Percentiles rank a stretch among this genome's conserved stretches.
phyloP scores from a whole-genome alignment of 257 asterid species.

The Lycium ferocissimum region DNA sequence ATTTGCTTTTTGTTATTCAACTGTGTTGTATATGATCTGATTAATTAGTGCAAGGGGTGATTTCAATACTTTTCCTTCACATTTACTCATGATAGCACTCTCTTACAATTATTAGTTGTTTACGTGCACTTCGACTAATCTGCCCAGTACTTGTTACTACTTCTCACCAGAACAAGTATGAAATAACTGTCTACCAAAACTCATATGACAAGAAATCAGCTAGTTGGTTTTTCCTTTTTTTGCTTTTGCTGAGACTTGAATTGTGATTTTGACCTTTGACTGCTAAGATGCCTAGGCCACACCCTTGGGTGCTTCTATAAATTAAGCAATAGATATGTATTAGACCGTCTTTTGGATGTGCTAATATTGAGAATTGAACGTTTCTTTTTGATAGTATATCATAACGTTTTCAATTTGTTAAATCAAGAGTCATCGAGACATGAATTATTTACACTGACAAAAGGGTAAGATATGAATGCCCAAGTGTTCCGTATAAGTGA shows the following conservation, averaged over 20 bases:
- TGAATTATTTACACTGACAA: no score
- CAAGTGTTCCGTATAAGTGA: no score
- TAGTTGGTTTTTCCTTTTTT: no score
- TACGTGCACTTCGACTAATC: background rate
- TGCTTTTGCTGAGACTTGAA: background rate
- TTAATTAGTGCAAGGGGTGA: background rate
- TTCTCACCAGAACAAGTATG: background rate
- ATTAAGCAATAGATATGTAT: no score
- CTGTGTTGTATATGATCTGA: background rate
- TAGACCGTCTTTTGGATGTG: background rate
- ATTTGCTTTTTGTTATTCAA: background rate
- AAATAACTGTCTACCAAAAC: background rate
- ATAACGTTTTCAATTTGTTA: no score
- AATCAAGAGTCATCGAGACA: no score
- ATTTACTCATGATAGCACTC: background rate
- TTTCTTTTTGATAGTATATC: no score
- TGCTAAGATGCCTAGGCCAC: background rate
- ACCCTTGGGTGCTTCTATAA: background rate
- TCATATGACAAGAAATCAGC: background rate
- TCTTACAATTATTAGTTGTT: background rate
- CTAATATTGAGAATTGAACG: no score
- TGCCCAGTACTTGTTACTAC: background rate
- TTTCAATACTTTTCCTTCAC: background rate
- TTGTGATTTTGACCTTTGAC: background rate
- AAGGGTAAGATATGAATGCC: no score